Percentiles rank a stretch among this genome's conserved stretches.
Evolutionary conservation across 2,329 filamentous ascomycete genomes (phyloP).

Genomic region (Beauveria rudraprayagi): DNA sequence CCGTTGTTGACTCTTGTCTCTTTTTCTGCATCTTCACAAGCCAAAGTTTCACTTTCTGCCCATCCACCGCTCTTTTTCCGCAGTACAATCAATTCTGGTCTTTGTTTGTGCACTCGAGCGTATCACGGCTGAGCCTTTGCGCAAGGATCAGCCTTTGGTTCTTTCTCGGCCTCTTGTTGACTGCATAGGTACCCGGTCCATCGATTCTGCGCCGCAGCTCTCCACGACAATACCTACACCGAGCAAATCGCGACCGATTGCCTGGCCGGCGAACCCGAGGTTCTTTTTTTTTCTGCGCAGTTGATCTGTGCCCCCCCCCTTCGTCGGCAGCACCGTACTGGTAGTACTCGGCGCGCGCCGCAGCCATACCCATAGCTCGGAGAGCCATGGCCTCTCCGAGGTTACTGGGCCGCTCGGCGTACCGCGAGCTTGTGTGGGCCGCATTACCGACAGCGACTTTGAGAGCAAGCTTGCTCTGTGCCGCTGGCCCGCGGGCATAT

Average conservation of each 20-base stretch:
- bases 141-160: background rate
- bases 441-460: background rate
- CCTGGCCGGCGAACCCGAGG: background rate
- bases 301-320: background rate
- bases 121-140: background rate
- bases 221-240: background rate
- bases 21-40: slow-evolving; percentile 5
- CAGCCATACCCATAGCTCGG: slow-evolving; percentile 13
- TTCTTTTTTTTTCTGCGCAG: background rate
- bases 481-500: background rate
- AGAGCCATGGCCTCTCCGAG: slow-evolving; percentile 16
- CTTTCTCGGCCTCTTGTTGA: background rate
- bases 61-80: slow-evolving; percentile 10
- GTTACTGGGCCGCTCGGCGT: slow-evolving; percentile 22
- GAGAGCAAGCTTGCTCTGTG: background rate
- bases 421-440: slow-evolving; percentile 20
- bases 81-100: background rate
- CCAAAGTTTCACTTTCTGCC: slow-evolving; percentile 7
- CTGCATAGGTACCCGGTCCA: background rate
- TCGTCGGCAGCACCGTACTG: background rate
- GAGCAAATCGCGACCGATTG: background rate
- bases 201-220: background rate
- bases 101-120: background rate
- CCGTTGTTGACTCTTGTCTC: slow-evolving; percentile 11
- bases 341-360: background rate